These are phyloP conservation scores for Stevia rebaudiana DNA, from an alignment of 140 eudicot genomes.

Conservation along the genomic window DNA sequence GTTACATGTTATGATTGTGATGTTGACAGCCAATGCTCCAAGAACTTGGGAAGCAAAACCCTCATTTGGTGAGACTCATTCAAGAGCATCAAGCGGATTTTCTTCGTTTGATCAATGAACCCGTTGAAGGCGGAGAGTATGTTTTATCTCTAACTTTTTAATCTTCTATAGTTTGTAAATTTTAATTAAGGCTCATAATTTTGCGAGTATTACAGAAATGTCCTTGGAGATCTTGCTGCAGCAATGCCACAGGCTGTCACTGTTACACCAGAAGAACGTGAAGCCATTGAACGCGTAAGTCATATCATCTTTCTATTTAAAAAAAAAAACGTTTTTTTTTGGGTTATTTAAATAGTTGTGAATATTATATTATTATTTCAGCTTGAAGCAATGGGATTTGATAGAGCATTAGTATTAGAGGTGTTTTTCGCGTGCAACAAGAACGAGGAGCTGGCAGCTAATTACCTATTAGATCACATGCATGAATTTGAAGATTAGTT, in stretches of 20 bases:
- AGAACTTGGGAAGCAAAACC: constrained; percentile 90
- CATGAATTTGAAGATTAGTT: constrained; percentile 64
- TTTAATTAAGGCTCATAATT: neutral
- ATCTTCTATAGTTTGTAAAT: neutral
- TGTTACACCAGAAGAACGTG: constrained; percentile 85
- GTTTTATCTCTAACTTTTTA: constrained; percentile 1
- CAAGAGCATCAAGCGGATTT: constrained; percentile 93
- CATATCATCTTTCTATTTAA: neutral
- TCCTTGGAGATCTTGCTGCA: constrained; percentile 54
- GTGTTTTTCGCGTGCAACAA: constrained; percentile 92
- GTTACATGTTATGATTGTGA: neutral
- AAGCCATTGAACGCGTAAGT: constrained; percentile 85
- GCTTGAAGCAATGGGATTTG: constrained; percentile 93
- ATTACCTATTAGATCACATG: constrained; percentile 78
- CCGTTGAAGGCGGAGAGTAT: constrained; percentile 91
- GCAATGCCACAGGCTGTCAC: constrained; percentile 70
- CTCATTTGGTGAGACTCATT: constrained; percentile 68
- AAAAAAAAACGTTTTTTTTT: no score
- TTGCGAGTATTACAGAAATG: constrained; percentile 38
- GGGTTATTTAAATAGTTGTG: neutral
- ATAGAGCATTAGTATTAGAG: constrained; percentile 64
- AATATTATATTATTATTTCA: no score
- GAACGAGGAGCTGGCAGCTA: constrained; percentile 85
- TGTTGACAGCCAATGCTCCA: constrained; percentile 91
- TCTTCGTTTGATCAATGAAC: constrained; percentile 82